Evolutionary conservation across 495 filamentous ascomycete species (phyloP), one percentile per base, ranked within the genome.

Genomic region (Sphaerosporella brunnea): DNA sequence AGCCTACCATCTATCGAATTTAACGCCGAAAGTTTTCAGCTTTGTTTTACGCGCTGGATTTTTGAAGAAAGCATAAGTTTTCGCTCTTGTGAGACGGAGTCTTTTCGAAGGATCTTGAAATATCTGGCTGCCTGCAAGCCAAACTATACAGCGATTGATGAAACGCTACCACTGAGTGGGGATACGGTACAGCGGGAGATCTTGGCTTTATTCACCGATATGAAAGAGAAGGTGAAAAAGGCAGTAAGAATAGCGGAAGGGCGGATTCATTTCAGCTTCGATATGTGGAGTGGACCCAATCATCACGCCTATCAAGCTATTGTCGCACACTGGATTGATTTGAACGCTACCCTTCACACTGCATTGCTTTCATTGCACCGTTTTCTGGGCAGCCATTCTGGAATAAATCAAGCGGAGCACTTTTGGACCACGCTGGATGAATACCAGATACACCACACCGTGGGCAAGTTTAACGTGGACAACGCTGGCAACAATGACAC

Each of bases 401-500:
- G 50, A 2, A 42, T 49, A 10, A 53, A 48, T 38, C 23, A 37
- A 15, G 40, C 45, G 4, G 10, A 24, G 4, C 10, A 24, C 19
- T 26, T 59, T 23, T 45, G 36, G 23, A 30, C 39, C 2, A 36
- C 53, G 18, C 11, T 54, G 0, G 10, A 49, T n/a, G 23, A 51
- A 2, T 56, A 49, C 16, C 38, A 43, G 9, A 59, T 62, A 25
- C 8, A 40, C 5, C 20, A 49, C 0, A 39, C 16, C 2, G 15
- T 55, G 15, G 46, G 48, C 1, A 58, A 47, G 30, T 55, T 55
- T 34, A 50, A 24, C 9, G 25, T 53, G 4, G 51, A 58, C 39
- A 62, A 61, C 39, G 36, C 37, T 1, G 30, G 18, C 1, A 56
- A 50, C 34, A 56, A 56, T 36, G 25, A 51, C 34, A 51, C 48